Conservation (phyloP, 2,329 filamentous ascomycete genomes). For the Diplodia intermedia region DNA sequence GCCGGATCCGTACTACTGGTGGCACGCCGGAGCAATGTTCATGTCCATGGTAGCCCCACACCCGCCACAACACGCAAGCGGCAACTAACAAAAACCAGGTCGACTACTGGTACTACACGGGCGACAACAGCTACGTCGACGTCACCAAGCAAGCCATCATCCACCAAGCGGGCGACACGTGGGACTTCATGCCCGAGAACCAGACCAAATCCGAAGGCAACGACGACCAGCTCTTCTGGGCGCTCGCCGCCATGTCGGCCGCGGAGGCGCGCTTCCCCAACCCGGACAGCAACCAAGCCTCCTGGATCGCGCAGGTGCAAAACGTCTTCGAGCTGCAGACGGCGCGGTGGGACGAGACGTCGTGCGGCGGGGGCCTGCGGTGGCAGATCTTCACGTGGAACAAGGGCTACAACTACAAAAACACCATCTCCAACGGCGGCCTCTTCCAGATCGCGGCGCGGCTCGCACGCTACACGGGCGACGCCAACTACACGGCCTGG, state of each 20-base stretch:
- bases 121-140: conserved; percentile 73
- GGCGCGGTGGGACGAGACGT: conserved; percentile 41
- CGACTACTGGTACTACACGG: conserved; percentile 86
- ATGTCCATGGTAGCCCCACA: conserved; percentile 56
- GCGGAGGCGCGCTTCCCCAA: conserved; percentile 58
- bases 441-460: conserved; percentile 48
- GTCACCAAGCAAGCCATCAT: conserved; percentile 61
- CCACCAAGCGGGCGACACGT: conserved; percentile 42
- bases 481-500: conserved; percentile 47
- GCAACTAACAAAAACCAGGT: too few relatives aligned
- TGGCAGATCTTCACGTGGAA: conserved; percentile 48
- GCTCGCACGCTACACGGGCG: conserved; percentile 46
- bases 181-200: conserved; percentile 41
- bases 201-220: conserved; percentile 53
- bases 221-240: conserved; percentile 66
- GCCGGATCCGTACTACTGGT: conserved; percentile 64
- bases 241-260: conserved; percentile 62
- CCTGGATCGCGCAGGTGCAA: conserved; percentile 53
- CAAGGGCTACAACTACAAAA: conserved; percentile 48
- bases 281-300: conserved; percentile 48
- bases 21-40: conserved; percentile 76
- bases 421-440: conserved; percentile 48
- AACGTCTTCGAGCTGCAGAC: conserved; percentile 49
- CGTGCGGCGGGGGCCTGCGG: conserved; percentile 45
- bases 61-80: too few relatives aligned